Evolutionary conservation across 208 protist genomes (phyloP).

Genomic region (Crithidia acanthocephali): DNA sequence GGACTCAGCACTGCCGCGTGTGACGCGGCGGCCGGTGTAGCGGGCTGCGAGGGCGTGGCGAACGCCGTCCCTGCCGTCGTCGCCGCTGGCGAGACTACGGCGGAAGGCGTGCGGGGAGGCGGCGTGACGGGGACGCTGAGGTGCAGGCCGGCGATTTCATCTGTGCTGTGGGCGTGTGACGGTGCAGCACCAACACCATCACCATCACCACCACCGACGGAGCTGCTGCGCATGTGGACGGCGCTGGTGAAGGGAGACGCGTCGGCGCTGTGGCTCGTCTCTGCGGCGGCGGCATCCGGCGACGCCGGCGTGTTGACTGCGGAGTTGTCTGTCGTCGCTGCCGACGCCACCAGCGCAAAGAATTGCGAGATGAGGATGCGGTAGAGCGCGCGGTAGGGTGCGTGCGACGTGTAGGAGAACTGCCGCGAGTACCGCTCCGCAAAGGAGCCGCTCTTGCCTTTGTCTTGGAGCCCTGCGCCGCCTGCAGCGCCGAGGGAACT

Average conservation of each 20-base stretch:
- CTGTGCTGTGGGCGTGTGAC: background rate
- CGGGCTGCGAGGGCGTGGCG: background rate
- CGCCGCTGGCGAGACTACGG: background rate
- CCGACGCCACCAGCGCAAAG: background rate
- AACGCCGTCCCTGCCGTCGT: background rate
- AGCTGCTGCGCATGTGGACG: too few species aligned
- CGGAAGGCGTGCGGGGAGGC: background rate
- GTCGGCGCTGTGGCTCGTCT: too few species aligned
- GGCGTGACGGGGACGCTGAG: background rate
- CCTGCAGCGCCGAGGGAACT: background rate
- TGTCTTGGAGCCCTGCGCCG: background rate
- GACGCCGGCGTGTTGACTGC: background rate
- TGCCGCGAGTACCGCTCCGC: conserved; percentile 6
- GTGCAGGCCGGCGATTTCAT: background rate
- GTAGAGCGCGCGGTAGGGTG: conserved; percentile 24
- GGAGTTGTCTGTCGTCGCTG: background rate
- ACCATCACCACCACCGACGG: background rate
- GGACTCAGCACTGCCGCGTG: background rate
- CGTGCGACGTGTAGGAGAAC: conserved; percentile 16
- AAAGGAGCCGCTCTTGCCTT: background rate
- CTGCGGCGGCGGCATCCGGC: too few species aligned
- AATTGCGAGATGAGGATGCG: conserved; percentile 23
- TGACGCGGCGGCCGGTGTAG: background rate
- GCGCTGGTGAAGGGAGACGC: too few species aligned
- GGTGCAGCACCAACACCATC: background rate